phyloP scores from a whole-genome alignment of 305 asterid species.

The Ruellia speciosa region DNA sequence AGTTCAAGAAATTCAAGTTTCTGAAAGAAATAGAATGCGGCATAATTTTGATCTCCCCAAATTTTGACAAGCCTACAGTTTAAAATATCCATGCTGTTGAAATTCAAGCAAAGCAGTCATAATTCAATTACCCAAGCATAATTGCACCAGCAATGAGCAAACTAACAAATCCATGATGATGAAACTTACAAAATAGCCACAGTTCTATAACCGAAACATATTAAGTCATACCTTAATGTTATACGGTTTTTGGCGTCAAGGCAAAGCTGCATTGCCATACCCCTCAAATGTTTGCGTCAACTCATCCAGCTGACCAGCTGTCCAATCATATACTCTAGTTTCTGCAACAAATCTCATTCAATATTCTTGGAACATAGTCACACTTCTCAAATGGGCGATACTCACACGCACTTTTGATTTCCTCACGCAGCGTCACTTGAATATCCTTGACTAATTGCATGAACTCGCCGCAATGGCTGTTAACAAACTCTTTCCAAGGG shows the following conservation, averaged over 20 bases:
- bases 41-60: too few relatives aligned
- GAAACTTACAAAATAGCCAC: too few relatives aligned
- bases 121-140: too few relatives aligned
- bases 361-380: slow-evolving; percentile 66
- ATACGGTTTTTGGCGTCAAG: slow-evolving; percentile 18
- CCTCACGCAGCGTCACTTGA: slow-evolving; percentile 84
- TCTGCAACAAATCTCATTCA: slow-evolving; percentile 83
- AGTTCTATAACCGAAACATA: too few relatives aligned
- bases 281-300: slow-evolving; percentile 68
- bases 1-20: too few relatives aligned
- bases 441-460: slow-evolving; percentile 83
- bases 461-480: slow-evolving; percentile 72
- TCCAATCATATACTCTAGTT: slow-evolving; percentile 56
- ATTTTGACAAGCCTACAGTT: too few relatives aligned
- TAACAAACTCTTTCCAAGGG: slow-evolving; percentile 73
- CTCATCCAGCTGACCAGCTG: slow-evolving; percentile 67
- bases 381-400: slow-evolving; percentile 97
- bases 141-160: too few relatives aligned
- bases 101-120: too few relatives aligned
- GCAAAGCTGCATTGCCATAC: slow-evolving; percentile 33
- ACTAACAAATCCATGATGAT: too few relatives aligned
- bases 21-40: too few relatives aligned
- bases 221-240: slow-evolving; percentile 2
- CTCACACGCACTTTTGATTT: slow-evolving; percentile 86
- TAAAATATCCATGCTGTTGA: too few relatives aligned